Conservation (phyloP, 2,329 filamentous ascomycete species). For the Sphaerostilbella broomeana region DNA sequence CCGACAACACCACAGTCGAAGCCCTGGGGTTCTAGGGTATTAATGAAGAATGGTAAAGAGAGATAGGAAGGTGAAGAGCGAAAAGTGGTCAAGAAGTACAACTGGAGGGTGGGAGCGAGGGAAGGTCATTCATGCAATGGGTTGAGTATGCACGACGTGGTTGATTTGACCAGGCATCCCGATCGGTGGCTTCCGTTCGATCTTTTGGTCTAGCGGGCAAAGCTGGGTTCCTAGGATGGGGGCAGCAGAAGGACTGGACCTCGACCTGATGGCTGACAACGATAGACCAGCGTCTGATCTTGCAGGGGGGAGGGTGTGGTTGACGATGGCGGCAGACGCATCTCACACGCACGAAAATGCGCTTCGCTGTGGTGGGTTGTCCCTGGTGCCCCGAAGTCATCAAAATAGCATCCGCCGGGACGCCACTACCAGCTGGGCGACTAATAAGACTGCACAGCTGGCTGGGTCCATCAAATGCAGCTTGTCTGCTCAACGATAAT, state of each 20-base stretch:
- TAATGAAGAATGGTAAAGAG: slow-evolving; percentile 1
- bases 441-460: too few relatives aligned
- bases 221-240: slow-evolving; percentile 1
- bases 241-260: neutral
- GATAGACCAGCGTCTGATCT: slow-evolving; percentile 4
- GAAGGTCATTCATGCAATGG: slow-evolving; percentile 4
- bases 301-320: slow-evolving; percentile 7
- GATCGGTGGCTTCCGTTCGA: slow-evolving; percentile 15
- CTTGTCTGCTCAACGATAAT: too few relatives aligned
- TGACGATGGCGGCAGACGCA: slow-evolving; percentile 9
- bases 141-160: slow-evolving; percentile 2
- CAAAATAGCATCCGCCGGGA: slow-evolving; percentile 4
- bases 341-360: slow-evolving; percentile 7
- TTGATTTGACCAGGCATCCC: slow-evolving; percentile 5
- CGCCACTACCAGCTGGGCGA: slow-evolving; percentile 6
- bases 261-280: neutral
- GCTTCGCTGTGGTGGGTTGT: slow-evolving; percentile 5
- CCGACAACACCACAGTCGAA: slow-evolving; percentile 3
- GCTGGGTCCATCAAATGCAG: too few relatives aligned
- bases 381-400: neutral
- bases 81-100: slow-evolving; percentile 8
- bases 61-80: slow-evolving; percentile 9
- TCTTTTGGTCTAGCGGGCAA: slow-evolving; percentile 13
- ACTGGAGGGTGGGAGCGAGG: slow-evolving; percentile 7
- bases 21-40: slow-evolving; percentile 1